A percentile compares a stretch with the other conserved stretches of the same genome.
These are phyloP conservation scores for Anthostomella pinea DNA, from an alignment of 2,329 filamentous ascomycete species.

Conservation along the genomic window DNA sequence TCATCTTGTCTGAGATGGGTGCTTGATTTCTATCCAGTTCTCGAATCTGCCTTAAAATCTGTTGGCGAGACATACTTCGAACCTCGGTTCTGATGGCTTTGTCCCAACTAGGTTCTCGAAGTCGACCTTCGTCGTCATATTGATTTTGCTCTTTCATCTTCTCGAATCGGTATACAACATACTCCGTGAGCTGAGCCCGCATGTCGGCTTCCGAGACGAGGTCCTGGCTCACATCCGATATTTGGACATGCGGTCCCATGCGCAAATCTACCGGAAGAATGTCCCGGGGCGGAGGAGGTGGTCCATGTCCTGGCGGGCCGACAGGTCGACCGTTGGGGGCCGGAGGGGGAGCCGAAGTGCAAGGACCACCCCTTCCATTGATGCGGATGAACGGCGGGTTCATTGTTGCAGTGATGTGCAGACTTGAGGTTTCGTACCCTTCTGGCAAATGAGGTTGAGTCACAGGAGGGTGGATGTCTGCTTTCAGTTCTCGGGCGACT, in stretches of 20 bases:
- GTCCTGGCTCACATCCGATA: slow-evolving; percentile 38
- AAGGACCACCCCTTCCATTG: slow-evolving; percentile 4
- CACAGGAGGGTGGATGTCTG: background rate
- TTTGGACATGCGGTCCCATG: slow-evolving; percentile 19
- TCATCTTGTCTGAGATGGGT: slow-evolving; percentile 38
- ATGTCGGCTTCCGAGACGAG: slow-evolving; percentile 38
- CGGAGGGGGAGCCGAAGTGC: background rate
- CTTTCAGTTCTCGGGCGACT: background rate
- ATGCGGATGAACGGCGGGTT: background rate
- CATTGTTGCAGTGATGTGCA: background rate
- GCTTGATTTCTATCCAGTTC: slow-evolving; percentile 35
- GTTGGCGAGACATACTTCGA: slow-evolving; percentile 37
- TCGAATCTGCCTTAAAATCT: slow-evolving; percentile 36
- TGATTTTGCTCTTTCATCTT: slow-evolving; percentile 33
- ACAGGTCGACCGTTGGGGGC: slow-evolving; percentile 3
- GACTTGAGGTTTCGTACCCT: too few relatives aligned
- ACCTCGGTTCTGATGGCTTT: slow-evolving; percentile 33
- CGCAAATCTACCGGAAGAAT: slow-evolving; percentile 4
- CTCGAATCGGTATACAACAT: slow-evolving; percentile 41
- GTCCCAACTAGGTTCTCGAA: slow-evolving; percentile 39
- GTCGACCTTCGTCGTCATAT: slow-evolving; percentile 37
- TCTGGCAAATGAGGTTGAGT: too few relatives aligned
- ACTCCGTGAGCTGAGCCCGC: slow-evolving; percentile 38
- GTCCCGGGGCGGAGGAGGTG: background rate
- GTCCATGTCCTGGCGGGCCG: slow-evolving; percentile 1